A percentile compares a stretch with the other conserved stretches of the same genome.
phyloP scores from a whole-genome alignment of 805 yeast genomes.

The Deakozyma indianensis region DNA sequence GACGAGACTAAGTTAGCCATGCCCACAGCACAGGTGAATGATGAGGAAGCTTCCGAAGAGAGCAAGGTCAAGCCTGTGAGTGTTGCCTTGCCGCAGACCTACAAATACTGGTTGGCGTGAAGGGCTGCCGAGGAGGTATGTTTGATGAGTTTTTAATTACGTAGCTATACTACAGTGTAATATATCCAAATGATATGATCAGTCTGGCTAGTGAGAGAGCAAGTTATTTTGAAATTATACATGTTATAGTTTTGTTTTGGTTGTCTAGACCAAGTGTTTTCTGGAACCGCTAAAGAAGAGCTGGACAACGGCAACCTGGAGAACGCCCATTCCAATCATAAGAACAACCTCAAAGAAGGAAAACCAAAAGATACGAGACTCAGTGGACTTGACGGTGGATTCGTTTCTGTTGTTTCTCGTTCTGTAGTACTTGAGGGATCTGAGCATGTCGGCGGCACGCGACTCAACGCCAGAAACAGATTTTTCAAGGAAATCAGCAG shows the following conservation, averaged over 20 bases:
- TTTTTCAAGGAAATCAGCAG: slow-evolving; percentile 18
- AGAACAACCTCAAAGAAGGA: slow-evolving; percentile 55
- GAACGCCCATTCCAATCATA: slow-evolving; percentile 62
- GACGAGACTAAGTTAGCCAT: slow-evolving; percentile 6
- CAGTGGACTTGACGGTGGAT: slow-evolving; percentile 71
- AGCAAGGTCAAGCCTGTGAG: slow-evolving; percentile 39
- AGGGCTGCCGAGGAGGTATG: background rate
- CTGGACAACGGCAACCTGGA: slow-evolving; percentile 73
- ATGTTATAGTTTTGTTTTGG: too few relatives aligned
- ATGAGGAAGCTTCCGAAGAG: slow-evolving; percentile 20
- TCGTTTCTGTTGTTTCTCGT: slow-evolving; percentile 87
- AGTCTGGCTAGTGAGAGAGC: too few relatives aligned
- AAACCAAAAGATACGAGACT: slow-evolving; percentile 62
- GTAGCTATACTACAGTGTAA: slow-evolving; percentile 1
- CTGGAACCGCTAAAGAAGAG: slow-evolving; percentile 47
- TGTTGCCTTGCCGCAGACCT: slow-evolving; percentile 44
- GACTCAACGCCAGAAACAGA: slow-evolving; percentile 17
- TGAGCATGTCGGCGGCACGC: slow-evolving; percentile 17
- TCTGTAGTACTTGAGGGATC: slow-evolving; percentile 58
- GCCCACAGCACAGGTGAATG: slow-evolving; percentile 7
- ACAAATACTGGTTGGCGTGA: slow-evolving; percentile 53
- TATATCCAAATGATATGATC: background rate
- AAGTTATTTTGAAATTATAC: too few relatives aligned
- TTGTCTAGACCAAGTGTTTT: slow-evolving; percentile 20
- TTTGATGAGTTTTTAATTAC: background rate